These are phyloP conservation scores for Casaregolazyma lundiana DNA, from an alignment of 1,139 yeast species.

Conservation along the genomic window DNA sequence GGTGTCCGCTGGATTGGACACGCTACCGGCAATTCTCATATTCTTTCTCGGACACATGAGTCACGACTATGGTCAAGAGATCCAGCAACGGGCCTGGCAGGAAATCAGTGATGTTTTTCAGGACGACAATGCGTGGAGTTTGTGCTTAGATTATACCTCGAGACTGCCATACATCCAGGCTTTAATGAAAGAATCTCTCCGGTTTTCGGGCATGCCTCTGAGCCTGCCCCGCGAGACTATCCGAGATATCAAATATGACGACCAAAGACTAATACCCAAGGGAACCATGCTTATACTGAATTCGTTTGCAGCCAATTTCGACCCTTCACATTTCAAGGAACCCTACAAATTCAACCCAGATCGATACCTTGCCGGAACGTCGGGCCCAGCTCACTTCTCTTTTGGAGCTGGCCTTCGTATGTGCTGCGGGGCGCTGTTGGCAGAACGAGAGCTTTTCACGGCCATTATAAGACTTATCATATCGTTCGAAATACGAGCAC, in stretches of 20 bases:
- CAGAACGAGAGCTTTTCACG: conserved; percentile 56
- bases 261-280: conserved; percentile 44
- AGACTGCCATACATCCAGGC: conserved; percentile 52
- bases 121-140: conserved; percentile 44
- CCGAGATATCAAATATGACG: conserved; percentile 40
- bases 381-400: conserved; percentile 45
- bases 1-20: conserved; percentile 78
- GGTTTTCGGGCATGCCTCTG: conserved; percentile 65
- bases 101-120: conserved; percentile 37
- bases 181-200: conserved; percentile 55
- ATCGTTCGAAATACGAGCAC: conserved; percentile 41
- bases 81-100: conserved; percentile 43
- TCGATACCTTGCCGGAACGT: conserved; percentile 44
- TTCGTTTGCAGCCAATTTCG: conserved; percentile 69
- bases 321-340: conserved; percentile 38
- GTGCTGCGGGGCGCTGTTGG: conserved; percentile 65
- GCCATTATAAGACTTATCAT: conserved; percentile 40
- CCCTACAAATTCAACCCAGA: conserved; percentile 56
- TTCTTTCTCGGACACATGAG: conserved; percentile 61
- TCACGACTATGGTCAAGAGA: conserved; percentile 42
- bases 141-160: conserved; percentile 34
- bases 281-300: conserved; percentile 61
- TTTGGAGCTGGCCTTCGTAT: conserved; percentile 69
- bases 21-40: conserved; percentile 60
- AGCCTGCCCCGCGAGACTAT: conserved; percentile 61